Evolutionary conservation across 805 yeast genomes (phyloP).

Genomic region (Crinitomyces ghanaensis): DNA sequence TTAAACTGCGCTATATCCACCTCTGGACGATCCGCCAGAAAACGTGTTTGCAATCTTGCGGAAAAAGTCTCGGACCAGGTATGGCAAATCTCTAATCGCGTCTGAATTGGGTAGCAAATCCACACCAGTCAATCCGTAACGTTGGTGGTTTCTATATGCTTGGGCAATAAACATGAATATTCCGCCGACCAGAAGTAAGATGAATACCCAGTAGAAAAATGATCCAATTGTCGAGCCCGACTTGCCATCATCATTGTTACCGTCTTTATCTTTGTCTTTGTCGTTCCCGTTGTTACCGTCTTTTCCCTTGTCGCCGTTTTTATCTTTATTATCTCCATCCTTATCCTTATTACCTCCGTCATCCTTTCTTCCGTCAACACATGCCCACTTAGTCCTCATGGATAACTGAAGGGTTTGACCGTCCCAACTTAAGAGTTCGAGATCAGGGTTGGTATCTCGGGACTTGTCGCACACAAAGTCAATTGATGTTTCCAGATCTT

Average conservation of each 20-base stretch:
- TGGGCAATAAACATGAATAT: slow-evolving; percentile 63
- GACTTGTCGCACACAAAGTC: slow-evolving; percentile 21
- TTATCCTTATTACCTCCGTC: slow-evolving; percentile 2
- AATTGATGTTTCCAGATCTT: slow-evolving; percentile 26
- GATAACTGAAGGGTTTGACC: slow-evolving; percentile 10
- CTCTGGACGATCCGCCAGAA: slow-evolving; percentile 50
- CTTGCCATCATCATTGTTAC: slow-evolving; percentile 23
- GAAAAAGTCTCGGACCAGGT: slow-evolving; percentile 61
- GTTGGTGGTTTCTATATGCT: slow-evolving; percentile 65
- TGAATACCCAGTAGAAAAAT: slow-evolving; percentile 75
- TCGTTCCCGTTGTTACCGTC: slow-evolving; percentile 16
- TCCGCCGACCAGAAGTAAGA: slow-evolving; percentile 57
- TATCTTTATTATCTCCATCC: slow-evolving; percentile 1
- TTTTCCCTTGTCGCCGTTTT: slow-evolving; percentile 16
- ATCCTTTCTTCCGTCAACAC: slow-evolving; percentile 16
- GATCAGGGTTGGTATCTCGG: slow-evolving; percentile 3
- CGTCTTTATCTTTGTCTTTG: slow-evolving; percentile 17
- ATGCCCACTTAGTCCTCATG: slow-evolving; percentile 20
- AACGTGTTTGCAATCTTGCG: slow-evolving; percentile 60
- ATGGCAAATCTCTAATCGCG: slow-evolving; percentile 53
- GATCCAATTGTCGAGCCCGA: slow-evolving; percentile 50
- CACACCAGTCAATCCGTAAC: slow-evolving; percentile 53
- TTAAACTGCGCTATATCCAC: slow-evolving; percentile 89
- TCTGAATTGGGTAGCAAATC: slow-evolving; percentile 35
- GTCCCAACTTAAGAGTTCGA: slow-evolving; percentile 14